phyloP scores from a whole-genome alignment of 768 basidiomycete species.

The Auriculariales sp. region DNA sequence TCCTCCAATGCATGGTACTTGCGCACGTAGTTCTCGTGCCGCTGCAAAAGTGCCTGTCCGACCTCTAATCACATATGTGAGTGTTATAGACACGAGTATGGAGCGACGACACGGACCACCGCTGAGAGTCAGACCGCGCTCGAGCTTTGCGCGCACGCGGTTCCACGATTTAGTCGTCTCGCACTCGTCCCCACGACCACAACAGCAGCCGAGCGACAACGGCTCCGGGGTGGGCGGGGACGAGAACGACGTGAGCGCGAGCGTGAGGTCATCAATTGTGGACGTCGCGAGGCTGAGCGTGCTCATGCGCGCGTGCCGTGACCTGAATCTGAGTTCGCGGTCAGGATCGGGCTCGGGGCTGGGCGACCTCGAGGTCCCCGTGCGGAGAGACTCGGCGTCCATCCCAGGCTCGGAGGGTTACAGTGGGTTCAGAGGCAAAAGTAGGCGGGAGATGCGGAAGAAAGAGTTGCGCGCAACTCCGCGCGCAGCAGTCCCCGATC shows the following conservation, averaged over 20 bases:
- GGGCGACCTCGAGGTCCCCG: not conserved
- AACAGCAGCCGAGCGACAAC: conserved; percentile 36
- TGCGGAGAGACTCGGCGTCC: not conserved
- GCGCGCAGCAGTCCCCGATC: too few species aligned
- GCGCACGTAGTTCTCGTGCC: conserved; percentile 76
- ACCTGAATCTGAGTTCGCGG: not conserved
- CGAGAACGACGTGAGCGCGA: conserved; percentile 58
- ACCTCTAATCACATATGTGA: conserved; percentile 47
- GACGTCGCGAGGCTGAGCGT: conserved; percentile 25
- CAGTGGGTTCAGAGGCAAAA: too few species aligned
- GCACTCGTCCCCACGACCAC: conserved; percentile 52
- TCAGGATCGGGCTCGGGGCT: not conserved
- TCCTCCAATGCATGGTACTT: conserved; percentile 37
- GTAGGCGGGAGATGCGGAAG: too few species aligned
- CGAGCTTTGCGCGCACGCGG: conserved; percentile 51
- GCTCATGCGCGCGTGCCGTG: not conserved
- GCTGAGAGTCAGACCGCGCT: conserved; percentile 66
- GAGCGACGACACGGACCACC: conserved; percentile 45
- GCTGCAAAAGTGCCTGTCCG: conserved; percentile 73
- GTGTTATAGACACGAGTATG: not conserved
- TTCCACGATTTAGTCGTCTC: conserved; percentile 50
- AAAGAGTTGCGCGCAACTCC: too few species aligned
- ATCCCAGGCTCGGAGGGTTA: not conserved
- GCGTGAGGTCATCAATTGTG: conserved; percentile 69
- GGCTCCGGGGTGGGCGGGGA: conserved; percentile 52